phyloP scores from a whole-genome alignment of 2,329 filamentous ascomycete species.

The Harringtonia aguacate region DNA sequence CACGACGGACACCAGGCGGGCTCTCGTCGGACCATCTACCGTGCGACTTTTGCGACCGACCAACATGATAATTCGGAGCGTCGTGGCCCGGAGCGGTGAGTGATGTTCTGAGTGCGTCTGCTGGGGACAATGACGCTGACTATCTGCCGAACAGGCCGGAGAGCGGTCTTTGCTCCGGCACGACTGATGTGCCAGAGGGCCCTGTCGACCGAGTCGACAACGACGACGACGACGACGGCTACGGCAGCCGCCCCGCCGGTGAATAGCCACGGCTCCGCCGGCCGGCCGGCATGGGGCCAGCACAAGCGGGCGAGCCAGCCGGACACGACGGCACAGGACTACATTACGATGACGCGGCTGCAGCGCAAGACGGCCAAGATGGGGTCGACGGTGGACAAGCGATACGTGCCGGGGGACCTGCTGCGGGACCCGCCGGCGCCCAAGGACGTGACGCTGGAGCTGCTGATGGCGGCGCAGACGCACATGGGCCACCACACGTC shows the following conservation, averaged over 20 bases:
- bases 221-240: conserved; percentile 14
- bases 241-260: background rate
- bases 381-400: conserved; percentile 36
- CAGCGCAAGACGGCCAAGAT: conserved; percentile 34
- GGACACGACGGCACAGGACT: conserved; percentile 22
- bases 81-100: conserved; percentile 43
- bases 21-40: background rate
- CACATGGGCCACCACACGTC: conserved; percentile 87
- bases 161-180: conserved; percentile 29
- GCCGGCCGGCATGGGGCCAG: background rate
- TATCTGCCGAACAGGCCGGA: conserved; percentile 32
- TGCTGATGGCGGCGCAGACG: conserved; percentile 76
- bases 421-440: conserved; percentile 63
- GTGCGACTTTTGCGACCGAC: conserved; percentile 8
- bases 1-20: conserved; percentile 4
- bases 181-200: conserved; percentile 24
- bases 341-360: conserved; percentile 26
- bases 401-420: conserved; percentile 57
- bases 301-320: conserved; percentile 3
- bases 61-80: conserved; percentile 47
- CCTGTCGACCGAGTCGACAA: conserved; percentile 23
- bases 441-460: conserved; percentile 76
- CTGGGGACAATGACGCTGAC: background rate
- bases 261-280: too few relatives aligned
- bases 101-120: background rate